Evolutionary conservation across 1,284 basidiomycete genomes (phyloP), one percentile per base, ranked within the genome.

Genomic region (Marasmius sp.): DNA sequence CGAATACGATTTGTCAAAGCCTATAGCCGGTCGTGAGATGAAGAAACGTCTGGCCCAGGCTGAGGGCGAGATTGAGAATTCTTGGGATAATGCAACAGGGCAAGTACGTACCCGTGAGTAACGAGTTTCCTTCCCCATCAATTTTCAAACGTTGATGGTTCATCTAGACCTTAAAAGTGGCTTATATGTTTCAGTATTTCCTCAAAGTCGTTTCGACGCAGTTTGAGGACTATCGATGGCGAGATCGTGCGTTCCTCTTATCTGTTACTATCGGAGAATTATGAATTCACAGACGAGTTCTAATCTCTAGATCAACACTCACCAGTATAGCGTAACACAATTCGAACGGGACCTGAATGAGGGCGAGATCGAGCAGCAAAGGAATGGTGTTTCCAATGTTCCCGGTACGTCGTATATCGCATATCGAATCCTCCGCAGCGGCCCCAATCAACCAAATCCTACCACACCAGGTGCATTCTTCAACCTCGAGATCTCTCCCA

Each of bases 401-500:
- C 93, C 94, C 59, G 92, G 92, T 81, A 74, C 71, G 68, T 76
- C 70, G 22, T 34, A 37, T n/a, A n/a, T 27, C 27, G 27, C 27
- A 5, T 27, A 27, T 27, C 58, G 45, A 38, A 60, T 47, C 18
- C n/a, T n/a, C 27, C 11, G 39, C 18, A 22, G 47, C 59, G 39
- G 41, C 41, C 10, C 14, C 54, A 8, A 33, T 37, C 59, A 5
- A 27, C 27, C 27, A 27, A 47, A 49, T 5, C 54, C 48, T 55
- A 12, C 33, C 56, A 60, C 5, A 52, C 27, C 27, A 85, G 89
- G 93, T 50, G 89, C 91, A 18, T 97, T 95, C 81, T 92, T 97
- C 86, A 98, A 96, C 80, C 97, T 92, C 74, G 97, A 99, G 74
- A 98, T 99, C 72, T 97, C 94, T n/a, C 96, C 95, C 2, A 94